These are phyloP conservation scores for Mycena vitilis DNA, from an alignment of 768 basidiomycete genomes.

Conservation along the genomic window DNA sequence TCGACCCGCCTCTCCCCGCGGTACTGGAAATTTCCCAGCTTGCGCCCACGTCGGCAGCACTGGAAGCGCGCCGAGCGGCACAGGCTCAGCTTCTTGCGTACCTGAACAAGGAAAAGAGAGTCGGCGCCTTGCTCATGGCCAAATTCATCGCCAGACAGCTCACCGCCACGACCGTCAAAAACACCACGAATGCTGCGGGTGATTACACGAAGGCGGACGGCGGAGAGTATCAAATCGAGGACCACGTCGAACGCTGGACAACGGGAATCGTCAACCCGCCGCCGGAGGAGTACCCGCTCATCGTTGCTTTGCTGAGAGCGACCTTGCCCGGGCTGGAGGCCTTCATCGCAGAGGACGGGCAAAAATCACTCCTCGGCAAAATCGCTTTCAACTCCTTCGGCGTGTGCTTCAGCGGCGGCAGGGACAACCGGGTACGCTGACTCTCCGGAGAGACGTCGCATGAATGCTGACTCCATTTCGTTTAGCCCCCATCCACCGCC, in stretches of 20 bases:
- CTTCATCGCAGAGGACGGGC: constrained; percentile 73
- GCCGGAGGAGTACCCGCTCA: constrained; percentile 60
- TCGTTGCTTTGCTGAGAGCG: constrained; percentile 65
- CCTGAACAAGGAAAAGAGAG: constrained; percentile 59
- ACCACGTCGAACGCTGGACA: constrained; percentile 82
- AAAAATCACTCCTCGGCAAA: constrained; percentile 71
- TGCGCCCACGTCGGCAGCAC: constrained; percentile 43
- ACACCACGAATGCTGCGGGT: constrained; percentile 50
- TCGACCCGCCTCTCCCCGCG: constrained; percentile 69
- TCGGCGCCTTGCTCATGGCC: constrained; percentile 69
- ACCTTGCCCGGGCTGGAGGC: constrained; percentile 81
- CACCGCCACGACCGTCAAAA: constrained; percentile 69
- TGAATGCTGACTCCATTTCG: constrained; percentile 8
- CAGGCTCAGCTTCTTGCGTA: constrained; percentile 70
- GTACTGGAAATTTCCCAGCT: constrained; percentile 46
- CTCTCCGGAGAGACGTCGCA: neutral
- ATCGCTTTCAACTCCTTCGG: constrained; percentile 85
- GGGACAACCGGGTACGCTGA: constrained; percentile 72
- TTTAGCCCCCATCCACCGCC: constrained; percentile 61
- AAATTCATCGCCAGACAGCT: constrained; percentile 82
- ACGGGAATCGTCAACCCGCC: constrained; percentile 67
- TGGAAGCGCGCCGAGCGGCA: constrained; percentile 63
- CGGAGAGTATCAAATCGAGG: constrained; percentile 72
- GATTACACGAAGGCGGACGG: constrained; percentile 62
- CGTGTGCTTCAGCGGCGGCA: constrained; percentile 72